Conservation (phyloP, 805 yeast genomes). For the Candida chauliodis region DNA sequence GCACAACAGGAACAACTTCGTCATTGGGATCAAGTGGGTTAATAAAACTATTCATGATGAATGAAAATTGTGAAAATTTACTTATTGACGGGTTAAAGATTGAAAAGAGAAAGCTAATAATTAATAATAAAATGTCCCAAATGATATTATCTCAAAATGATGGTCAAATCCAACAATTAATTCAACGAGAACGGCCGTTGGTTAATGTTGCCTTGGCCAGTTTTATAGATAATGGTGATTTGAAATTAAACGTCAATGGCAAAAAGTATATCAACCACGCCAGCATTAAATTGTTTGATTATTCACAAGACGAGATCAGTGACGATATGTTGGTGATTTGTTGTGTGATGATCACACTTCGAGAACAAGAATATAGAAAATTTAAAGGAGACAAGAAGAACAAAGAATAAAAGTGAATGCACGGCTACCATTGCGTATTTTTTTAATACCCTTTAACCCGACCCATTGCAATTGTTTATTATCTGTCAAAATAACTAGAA, state of each 20-base stretch:
- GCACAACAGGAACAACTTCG: slow-evolving; percentile 32
- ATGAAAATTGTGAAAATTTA: slow-evolving; percentile 11
- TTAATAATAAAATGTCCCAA: slow-evolving; percentile 15
- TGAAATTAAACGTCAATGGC: slow-evolving; percentile 13
- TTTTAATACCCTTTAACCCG: no score
- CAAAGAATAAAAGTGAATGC: no score
- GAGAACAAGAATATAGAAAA: slow-evolving; percentile 34
- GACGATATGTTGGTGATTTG: slow-evolving; percentile 21
- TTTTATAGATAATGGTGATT: slow-evolving; percentile 23
- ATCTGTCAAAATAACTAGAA: no score
- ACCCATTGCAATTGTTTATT: no score
- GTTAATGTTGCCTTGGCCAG: slow-evolving; percentile 26
- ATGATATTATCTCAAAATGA: slow-evolving; percentile 21
- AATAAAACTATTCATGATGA: slow-evolving; percentile 21
- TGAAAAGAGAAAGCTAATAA: slow-evolving; percentile 5
- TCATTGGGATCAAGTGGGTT: slow-evolving; percentile 28
- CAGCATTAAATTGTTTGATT: slow-evolving; percentile 17
- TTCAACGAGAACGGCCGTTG: slow-evolving; percentile 16
- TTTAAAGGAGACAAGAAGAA: slow-evolving; percentile 20
- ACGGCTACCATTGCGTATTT: no score
- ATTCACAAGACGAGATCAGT: slow-evolving; percentile 10
- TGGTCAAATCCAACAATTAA: slow-evolving; percentile 15
- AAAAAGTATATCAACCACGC: slow-evolving; percentile 23
- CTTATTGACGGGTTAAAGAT: slow-evolving; percentile 11
- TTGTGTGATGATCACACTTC: slow-evolving; percentile 24